Conservation (phyloP, 2,329 filamentous ascomycete genomes). For the Talaromyces rugulosus region DNA sequence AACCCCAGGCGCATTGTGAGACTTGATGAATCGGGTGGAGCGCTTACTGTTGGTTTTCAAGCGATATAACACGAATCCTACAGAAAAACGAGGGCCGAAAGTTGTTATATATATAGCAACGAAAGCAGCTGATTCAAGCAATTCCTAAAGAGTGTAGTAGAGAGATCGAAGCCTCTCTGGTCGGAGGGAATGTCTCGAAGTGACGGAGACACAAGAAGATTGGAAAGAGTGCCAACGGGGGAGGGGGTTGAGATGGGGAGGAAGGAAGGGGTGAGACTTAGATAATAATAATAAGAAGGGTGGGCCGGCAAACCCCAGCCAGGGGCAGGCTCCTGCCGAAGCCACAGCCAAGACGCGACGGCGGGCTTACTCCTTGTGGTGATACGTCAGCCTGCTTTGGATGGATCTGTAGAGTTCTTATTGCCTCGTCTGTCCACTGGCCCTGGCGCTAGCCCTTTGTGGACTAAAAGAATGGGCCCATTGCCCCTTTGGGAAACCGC, state of each 20-base stretch:
- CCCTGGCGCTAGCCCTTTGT: background rate
- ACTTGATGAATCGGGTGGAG: background rate
- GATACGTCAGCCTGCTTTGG: background rate
- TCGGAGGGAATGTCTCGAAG: slow-evolving; percentile 34
- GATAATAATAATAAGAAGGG: slow-evolving; percentile 17
- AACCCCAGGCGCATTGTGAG: background rate
- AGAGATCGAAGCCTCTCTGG: slow-evolving; percentile 37
- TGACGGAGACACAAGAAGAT: slow-evolving; percentile 14
- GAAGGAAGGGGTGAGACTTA: slow-evolving; percentile 20
- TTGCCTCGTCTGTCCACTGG: background rate
- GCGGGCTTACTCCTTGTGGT: background rate
- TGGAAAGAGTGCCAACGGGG: slow-evolving; percentile 18
- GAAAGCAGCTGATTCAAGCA: slow-evolving; percentile 19
- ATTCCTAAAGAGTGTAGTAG: slow-evolving; percentile 39
- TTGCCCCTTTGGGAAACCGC: background rate
- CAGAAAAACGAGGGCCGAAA: background rate
- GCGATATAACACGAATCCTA: background rate
- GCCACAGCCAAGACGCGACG: background rate
- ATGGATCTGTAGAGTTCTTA: slow-evolving; percentile 1
- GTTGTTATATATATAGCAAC: slow-evolving; percentile 13
- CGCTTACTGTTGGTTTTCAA: background rate
- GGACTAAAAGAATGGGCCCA: background rate
- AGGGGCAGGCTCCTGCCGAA: slow-evolving; percentile 5
- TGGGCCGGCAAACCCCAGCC: slow-evolving; percentile 11
- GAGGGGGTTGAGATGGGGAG: slow-evolving; percentile 22